A percentile compares a stretch with the other conserved stretches of the same genome.
phyloP scores from a whole-genome alignment of 2,329 filamentous ascomycete genomes.

The Immersiporthe knoxdaviesiana region DNA sequence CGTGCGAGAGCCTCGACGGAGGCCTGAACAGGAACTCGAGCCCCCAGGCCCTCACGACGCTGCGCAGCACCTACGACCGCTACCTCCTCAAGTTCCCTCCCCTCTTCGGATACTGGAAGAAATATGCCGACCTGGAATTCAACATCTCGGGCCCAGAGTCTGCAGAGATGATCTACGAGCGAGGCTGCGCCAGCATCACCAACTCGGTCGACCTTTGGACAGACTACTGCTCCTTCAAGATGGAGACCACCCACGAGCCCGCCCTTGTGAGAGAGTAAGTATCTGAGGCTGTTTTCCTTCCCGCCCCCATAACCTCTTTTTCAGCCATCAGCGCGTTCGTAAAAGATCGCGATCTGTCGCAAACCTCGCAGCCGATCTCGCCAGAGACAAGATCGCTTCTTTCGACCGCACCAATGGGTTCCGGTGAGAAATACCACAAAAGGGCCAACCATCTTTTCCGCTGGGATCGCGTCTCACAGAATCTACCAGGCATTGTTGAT shows the following conservation, averaged over 20 bases:
- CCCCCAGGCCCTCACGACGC: conserved; percentile 85
- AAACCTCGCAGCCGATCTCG: conserved; percentile 45
- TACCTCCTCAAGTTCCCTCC: conserved; percentile 95
- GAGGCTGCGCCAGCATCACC: conserved; percentile 89
- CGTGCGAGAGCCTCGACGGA: conserved; percentile 83
- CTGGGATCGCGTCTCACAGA: conserved; percentile 68
- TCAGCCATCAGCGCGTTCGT: conserved; percentile 33
- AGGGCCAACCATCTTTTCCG: conserved; percentile 56
- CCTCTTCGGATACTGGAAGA: conserved; percentile 99
- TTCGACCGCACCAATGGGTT: conserved; percentile 37
- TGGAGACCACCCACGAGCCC: conserved; percentile 93
- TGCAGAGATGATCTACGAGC: conserved; percentile 96
- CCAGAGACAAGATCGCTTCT: conserved; percentile 30
- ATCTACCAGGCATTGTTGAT: conserved; percentile 64
- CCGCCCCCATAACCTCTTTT: conserved; percentile 57
- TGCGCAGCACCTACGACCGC: conserved; percentile 85
- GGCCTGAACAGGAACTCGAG: conserved; percentile 96
- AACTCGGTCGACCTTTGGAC: conserved; percentile 97
- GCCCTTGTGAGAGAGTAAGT: conserved; percentile 99
- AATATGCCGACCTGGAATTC: conserved; percentile 97
- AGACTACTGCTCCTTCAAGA: conserved; percentile 97
- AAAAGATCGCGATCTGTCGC: conserved; percentile 39
- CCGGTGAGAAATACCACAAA: conserved; percentile 74
- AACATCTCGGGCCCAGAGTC: conserved; percentile 95
- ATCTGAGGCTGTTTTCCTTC: conserved; percentile 65